These are phyloP conservation scores for Microcyclospora pomicola DNA, from an alignment of 2,329 filamentous ascomycete species.

Conservation along the genomic window DNA sequence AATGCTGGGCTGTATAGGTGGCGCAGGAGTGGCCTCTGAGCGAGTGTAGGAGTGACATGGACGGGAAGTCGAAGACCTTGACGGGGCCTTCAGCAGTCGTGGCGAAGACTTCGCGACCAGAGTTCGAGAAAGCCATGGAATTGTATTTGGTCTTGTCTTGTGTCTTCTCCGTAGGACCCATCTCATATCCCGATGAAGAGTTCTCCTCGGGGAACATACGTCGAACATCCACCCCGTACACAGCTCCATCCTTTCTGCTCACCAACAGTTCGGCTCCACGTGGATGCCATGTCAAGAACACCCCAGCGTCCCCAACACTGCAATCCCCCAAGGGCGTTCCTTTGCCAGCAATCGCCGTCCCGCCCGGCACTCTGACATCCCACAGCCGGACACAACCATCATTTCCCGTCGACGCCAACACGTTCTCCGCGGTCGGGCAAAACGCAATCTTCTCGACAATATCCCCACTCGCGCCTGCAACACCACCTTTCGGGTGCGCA, in stretches of 20 bases:
- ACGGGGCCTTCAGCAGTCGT: conserved; percentile 59
- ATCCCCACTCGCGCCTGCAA: conserved; percentile 39
- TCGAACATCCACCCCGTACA: conserved; percentile 20
- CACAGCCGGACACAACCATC: conserved; percentile 67
- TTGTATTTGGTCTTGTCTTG: conserved; percentile 43
- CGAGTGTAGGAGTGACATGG: conserved; percentile 38
- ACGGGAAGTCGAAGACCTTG: conserved; percentile 57
- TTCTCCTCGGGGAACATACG: conserved; percentile 5
- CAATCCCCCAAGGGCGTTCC: conserved; percentile 42
- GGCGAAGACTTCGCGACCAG: conserved; percentile 54
- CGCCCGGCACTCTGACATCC: conserved; percentile 55
- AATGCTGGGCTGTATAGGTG: conserved; percentile 54
- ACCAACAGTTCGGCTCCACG: conserved; percentile 57
- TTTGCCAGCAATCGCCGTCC: conserved; percentile 12
- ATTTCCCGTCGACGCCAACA: conserved; percentile 59
- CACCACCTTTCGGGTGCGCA: conserved; percentile 13
- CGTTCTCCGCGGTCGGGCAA: conserved; percentile 62
- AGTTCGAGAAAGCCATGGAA: conserved; percentile 61
- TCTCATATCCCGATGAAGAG: conserved; percentile 1
- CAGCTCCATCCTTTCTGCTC: conserved; percentile 50
- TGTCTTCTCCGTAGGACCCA: conserved; percentile 11
- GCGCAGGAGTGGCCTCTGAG: conserved; percentile 61
- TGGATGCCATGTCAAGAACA: conserved; percentile 54
- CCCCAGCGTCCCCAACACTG: conserved; percentile 28
- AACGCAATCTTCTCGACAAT: conserved; percentile 64